Evolutionary conservation across 2,329 filamentous ascomycete genomes (phyloP), one percentile per base, ranked within the genome.

Genomic region (Fusarium poae): DNA sequence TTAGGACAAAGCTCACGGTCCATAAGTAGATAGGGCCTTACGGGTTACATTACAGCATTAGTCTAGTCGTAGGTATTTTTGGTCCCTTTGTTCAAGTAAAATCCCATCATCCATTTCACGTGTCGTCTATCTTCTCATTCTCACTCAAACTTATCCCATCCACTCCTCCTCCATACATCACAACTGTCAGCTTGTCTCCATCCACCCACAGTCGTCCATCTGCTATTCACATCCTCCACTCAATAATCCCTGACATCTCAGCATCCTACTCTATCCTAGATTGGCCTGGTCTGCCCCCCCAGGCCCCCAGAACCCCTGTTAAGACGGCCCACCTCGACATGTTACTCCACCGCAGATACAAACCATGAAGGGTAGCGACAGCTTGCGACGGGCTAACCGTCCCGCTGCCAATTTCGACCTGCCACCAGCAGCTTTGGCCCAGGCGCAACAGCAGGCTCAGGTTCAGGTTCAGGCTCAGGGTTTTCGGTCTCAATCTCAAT

Each of bases 301-400:
- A 61, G 52, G 34, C 40, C 50, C 50, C 67, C 51, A 58, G 54
- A 32, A 68, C 62, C 72, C 72, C 59, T 74, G 72, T 63, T 56
- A 35, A 44, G 48, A 58, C 56, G 71, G 49, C 70, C 72, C 72
- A 73, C 69, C 68, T 69, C 70, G 70, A 68, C 66, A 74, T 74
- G 70, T 65, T 73, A 62, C 72, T 74, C 72, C 72, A 74, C 72
- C 43, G 52, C 45, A 66, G 62, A 59, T 70, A 67, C 57, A 65
- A 69, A 62, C 68, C 70, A 73, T 74, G 72, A 73, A 72, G 45
- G 60, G 52, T 52, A 74, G 67, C 60, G 70, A 71, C 72, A 73
- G 72, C 72, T 74, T 65, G 62, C 70, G 63, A 71, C 68, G 68
- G 68, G 65, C 51, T 66, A 54, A 58, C 62, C 61, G 62, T 70